phyloP scores from a whole-genome alignment of 2,329 filamentous ascomycete species.

The Sclerotinia minor region DNA sequence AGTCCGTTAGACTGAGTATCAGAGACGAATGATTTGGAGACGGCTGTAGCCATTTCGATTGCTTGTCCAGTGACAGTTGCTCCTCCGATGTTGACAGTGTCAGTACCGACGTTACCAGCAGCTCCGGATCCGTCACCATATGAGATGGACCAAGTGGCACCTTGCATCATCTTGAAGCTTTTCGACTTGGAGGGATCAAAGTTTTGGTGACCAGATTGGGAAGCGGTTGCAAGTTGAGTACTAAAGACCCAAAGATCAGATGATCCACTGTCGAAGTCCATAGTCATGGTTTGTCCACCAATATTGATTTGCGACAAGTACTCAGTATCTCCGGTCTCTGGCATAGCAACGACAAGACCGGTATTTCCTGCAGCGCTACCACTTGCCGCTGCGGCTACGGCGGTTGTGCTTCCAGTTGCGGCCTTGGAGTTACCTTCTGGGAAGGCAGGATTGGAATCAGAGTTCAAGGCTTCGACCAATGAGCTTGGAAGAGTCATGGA shows the following conservation, averaged over 20 bases:
- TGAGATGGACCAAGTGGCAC: constrained; percentile 41
- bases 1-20: constrained; percentile 55
- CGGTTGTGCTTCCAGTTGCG: constrained; percentile 22
- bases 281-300: constrained; percentile 40
- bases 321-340: constrained; percentile 49
- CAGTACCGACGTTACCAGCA: constrained; percentile 42
- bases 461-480: constrained; percentile 44
- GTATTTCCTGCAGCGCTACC: constrained; percentile 44
- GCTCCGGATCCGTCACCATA: constrained; percentile 46
- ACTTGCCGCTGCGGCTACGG: constrained; percentile 32
- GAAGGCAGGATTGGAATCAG: constrained; percentile 22
- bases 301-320: constrained; percentile 38
- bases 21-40: constrained; percentile 41
- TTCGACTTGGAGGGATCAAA: constrained; percentile 40
- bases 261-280: constrained; percentile 43
- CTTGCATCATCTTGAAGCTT: constrained; percentile 37
- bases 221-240: constrained; percentile 38
- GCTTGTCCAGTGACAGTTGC: constrained; percentile 41
- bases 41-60: constrained; percentile 42
- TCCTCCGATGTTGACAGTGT: constrained; percentile 43
- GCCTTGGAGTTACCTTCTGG: constrained; percentile 25
- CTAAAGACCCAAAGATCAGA: constrained; percentile 45
- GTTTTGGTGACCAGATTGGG: constrained; percentile 39
- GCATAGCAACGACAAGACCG: constrained; percentile 64
- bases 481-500: constrained; percentile 53